A percentile compares a stretch with the other conserved stretches of the same genome.
Conservation (phyloP, 495 filamentous ascomycete genomes). For the Apiosordaria backusii region DNA sequence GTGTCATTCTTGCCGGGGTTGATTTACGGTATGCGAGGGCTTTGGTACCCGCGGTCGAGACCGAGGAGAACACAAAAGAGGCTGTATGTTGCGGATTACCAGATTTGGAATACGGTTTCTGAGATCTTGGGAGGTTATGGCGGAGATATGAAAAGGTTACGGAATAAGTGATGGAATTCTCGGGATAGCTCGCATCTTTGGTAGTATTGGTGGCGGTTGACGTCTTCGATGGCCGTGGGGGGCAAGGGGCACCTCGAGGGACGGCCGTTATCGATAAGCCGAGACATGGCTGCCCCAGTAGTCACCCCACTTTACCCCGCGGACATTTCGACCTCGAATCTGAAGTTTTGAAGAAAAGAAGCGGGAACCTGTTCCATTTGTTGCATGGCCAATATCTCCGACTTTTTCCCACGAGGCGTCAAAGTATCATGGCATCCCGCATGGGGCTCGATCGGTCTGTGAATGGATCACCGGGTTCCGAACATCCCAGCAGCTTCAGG, state of each 20-base stretch:
- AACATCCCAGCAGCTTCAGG: background rate
- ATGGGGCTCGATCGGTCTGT: background rate
- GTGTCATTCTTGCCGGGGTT: background rate
- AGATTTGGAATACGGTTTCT: background rate
- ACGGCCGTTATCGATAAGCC: slow-evolving; percentile 6
- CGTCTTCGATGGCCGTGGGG: slow-evolving; percentile 10
- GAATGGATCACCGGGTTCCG: background rate
- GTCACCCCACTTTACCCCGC: slow-evolving; percentile 5
- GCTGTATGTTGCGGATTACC: background rate
- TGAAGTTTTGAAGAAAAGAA: background rate
- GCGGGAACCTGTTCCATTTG: background rate
- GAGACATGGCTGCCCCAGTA: background rate
- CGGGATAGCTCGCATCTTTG: background rate
- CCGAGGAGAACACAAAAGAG: background rate
- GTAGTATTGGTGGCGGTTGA: slow-evolving; percentile 9
- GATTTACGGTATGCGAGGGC: background rate
- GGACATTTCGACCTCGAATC: background rate
- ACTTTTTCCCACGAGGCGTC: background rate
- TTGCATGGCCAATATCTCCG: background rate
- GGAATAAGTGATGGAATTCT: background rate
- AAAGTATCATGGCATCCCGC: background rate
- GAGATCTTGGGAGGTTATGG: background rate
- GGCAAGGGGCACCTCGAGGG: background rate
- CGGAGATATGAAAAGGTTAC: background rate
- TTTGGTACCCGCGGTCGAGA: background rate